Conservation (phyloP, 139 green algal genomes). For the Pleodorina starrii region DNA sequence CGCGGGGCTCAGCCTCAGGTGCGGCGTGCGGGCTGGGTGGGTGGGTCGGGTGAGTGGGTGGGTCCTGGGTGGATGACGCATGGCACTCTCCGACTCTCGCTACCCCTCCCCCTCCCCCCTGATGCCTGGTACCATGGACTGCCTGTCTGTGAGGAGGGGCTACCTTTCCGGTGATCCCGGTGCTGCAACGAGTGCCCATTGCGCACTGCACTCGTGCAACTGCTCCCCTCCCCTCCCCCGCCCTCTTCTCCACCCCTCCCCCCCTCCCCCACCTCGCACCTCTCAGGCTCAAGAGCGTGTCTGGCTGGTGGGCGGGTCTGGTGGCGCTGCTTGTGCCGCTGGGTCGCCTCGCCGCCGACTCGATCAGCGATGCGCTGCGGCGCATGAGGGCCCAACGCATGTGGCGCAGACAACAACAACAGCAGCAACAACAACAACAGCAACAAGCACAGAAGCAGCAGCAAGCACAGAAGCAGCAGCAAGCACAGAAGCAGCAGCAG, state of each 20-base stretch:
- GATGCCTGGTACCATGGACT: too few relatives aligned
- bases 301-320: constrained; percentile 47
- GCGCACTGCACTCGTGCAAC: not conserved
- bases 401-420: not conserved
- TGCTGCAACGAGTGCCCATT: too few relatives aligned
- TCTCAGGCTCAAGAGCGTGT: constrained; percentile 6
- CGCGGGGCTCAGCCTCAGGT: constrained; percentile 34
- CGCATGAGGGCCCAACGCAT: not conserved
- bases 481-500: not conserved
- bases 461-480: not conserved
- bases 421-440: constrained; percentile 1
- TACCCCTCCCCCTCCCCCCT: too few relatives aligned
- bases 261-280: not conserved
- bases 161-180: too few relatives aligned
- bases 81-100: too few relatives aligned
- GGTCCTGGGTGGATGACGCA: too few relatives aligned
- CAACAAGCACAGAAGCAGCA: not conserved
- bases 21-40: not conserved
- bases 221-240: not conserved
- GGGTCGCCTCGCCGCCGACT: constrained; percentile 17
- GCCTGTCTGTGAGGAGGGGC: too few relatives aligned
- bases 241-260: not conserved
- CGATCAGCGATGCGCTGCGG: not conserved
- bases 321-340: constrained; percentile 50
- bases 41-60: too few relatives aligned